Evolutionary conservation across 2,329 filamentous ascomycete genomes (phyloP), one percentile per base, ranked within the genome.

Genomic region (Fusarium pseudoanthophilum): DNA sequence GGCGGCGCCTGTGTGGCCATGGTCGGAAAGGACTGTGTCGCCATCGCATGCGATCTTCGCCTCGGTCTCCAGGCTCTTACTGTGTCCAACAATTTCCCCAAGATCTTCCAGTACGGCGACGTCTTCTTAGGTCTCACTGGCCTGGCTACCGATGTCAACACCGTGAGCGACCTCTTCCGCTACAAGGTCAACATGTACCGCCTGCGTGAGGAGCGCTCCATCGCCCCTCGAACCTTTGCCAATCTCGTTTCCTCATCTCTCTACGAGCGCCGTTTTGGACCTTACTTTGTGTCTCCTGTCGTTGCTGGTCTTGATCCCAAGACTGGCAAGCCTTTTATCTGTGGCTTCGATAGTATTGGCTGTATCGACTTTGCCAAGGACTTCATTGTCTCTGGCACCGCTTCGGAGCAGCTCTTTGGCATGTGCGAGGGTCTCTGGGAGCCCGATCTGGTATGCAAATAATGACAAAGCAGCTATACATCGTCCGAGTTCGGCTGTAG

Each of bases 131-230:
- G 96, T 64, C 91, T 99, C 70, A 98, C 96, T 9, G 96, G 96
- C 63, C 93, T 99, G 58, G 96, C 96, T 70, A 99, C 96, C 78
- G 96, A 99, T 83, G 95, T 99, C 75, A 90, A 90, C 75, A 98
- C 95, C 78, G 95, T 99, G 77, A 93, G 92, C 79, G 95, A 99
- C 85, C 92, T 98, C 77, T 97, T 99, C 90, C 95, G 96, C 81
- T 98, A 97, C 91, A 99, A 99, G 89, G 94, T 97, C 84, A 99
- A 99, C 90, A 97, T 99, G 93, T 99, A 99, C 90, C 93, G 96
- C 75, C 91, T 99, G 80, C 94, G 96, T 80, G 96, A 99, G 88
- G 96, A 99, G 89, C 95, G 96, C 81, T 90, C 95, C 87, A 98
- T 99, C 84, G 92, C 93, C 63, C 96, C 96, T 51, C 90, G 93